phyloP scores from a whole-genome alignment of 345 rosid species.

The Gossypium raimondii region DNA sequence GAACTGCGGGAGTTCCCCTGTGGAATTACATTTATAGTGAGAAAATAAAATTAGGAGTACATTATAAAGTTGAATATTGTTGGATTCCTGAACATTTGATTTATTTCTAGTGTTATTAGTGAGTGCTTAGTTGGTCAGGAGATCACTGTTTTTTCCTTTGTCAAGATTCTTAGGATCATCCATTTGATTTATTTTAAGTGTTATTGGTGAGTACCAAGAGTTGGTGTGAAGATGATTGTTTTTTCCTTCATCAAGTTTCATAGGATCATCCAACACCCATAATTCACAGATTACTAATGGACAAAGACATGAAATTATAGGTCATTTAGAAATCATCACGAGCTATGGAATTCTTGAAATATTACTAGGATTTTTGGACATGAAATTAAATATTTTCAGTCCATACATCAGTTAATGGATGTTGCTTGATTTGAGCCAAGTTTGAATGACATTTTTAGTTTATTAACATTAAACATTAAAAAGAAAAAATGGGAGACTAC shows the following conservation, averaged over 20 bases:
- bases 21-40: conserved; percentile 22
- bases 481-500: background rate
- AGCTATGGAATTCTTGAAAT: background rate
- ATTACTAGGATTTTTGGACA: background rate
- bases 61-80: background rate
- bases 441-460: background rate
- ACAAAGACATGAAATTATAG: background rate
- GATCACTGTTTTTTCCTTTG: background rate
- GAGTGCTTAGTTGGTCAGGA: background rate
- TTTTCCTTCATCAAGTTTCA: background rate
- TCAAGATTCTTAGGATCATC: background rate
- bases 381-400: background rate
- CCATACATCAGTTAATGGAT: background rate
- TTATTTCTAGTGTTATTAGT: background rate
- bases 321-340: background rate
- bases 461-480: background rate
- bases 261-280: background rate
- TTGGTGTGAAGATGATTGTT: no score
- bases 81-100: background rate
- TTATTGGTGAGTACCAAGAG: no score
- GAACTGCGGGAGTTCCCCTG: conserved; percentile 47
- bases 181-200: no score
- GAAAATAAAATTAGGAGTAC: background rate
- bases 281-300: background rate
- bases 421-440: background rate